Evolutionary conservation across 495 filamentous ascomycete genomes (phyloP).

Genomic region (Penicillium maclennaniae): DNA sequence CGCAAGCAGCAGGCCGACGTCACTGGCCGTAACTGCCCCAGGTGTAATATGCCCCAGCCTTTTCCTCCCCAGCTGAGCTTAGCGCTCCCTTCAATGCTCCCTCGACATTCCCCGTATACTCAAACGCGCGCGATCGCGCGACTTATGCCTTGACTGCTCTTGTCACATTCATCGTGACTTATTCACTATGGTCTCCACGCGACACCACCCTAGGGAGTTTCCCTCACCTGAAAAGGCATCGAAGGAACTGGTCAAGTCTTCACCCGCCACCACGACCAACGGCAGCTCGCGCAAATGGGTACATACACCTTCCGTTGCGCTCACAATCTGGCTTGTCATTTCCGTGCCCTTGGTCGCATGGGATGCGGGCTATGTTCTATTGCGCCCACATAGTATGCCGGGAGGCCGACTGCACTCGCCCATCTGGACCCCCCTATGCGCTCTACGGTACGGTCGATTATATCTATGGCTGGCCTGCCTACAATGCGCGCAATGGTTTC

Average conservation of each 20-base stretch:
- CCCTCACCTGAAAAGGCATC: conserved; percentile 31
- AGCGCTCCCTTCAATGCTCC: not conserved
- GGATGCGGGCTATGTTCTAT: conserved; percentile 77
- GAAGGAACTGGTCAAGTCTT: conserved; percentile 24
- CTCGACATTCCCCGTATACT: not conserved
- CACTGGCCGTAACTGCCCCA: conserved; percentile 21
- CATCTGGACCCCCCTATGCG: conserved; percentile 75
- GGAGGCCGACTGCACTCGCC: conserved; percentile 71
- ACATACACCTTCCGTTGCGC: conserved; percentile 62
- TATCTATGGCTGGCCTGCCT: conserved; percentile 80
- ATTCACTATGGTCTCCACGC: conserved; percentile 48
- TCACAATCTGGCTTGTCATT: conserved; percentile 69
- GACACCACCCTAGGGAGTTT: conserved; percentile 47
- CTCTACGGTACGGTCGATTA: conserved; percentile 80
- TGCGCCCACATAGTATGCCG: conserved; percentile 81
- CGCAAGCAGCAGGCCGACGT: conserved; percentile 27
- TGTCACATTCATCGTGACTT: not conserved
- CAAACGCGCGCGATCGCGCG: not conserved
- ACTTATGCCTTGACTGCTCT: not conserved
- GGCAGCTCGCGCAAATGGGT: conserved; percentile 46
- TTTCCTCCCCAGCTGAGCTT: not conserved
- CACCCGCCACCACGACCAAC: conserved; percentile 25
- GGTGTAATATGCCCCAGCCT: conserved; percentile 7
- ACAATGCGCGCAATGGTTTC: conserved; percentile 68
- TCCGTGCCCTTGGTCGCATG: conserved; percentile 81